Evolutionary conservation across 495 filamentous ascomycete species (phyloP), one percentile per base, ranked within the genome.

Genomic region (Letharia lupina): DNA sequence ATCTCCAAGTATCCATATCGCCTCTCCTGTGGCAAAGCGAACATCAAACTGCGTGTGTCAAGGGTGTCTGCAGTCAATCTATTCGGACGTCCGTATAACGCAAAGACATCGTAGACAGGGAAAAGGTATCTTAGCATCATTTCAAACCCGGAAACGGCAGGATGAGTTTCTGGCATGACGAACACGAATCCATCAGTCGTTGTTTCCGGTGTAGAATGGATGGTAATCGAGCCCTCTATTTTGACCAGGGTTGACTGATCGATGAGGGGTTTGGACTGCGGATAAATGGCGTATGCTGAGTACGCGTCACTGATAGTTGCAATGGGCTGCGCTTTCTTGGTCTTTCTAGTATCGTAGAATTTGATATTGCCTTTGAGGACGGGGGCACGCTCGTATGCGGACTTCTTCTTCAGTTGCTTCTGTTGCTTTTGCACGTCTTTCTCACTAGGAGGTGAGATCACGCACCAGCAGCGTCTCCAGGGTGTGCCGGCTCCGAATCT

Each of bases 381-480:
- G 4, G 85, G 88, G 20, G 79, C 69, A 13, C 89, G 85, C 71
- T 95, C 89, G 69, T 97, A 96, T 12, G 89, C 86, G 6, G 89
- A 89, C 66, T 84, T 84, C 77, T 96, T 96, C 78, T 96, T 97
- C 70, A 87, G 73, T 15, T 86, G 81, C 70, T 96, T 97, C 67
- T 90, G 87, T 33, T 86, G 82, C 72, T 91, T 96, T 67, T 89
- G 86, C 50, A 87, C 83, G 63, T 94, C 89, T 76, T 98, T 99
- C 75, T 96, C 92, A 70, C 92, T 89, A 5, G 95, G 94, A 31
- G 93, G 94, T 13, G 84, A 84, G 64, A 97, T 88, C 67, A 98
- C 93, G 75, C 91, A 96, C 90, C 91, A 99, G 74, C 92, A 98
- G 18, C 93, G 87, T 70, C 89, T 85, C 94, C 94, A 99, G 3